Evolutionary conservation across 345 rosid species (phyloP).

Genomic region (Eucalyptus regnans): DNA sequence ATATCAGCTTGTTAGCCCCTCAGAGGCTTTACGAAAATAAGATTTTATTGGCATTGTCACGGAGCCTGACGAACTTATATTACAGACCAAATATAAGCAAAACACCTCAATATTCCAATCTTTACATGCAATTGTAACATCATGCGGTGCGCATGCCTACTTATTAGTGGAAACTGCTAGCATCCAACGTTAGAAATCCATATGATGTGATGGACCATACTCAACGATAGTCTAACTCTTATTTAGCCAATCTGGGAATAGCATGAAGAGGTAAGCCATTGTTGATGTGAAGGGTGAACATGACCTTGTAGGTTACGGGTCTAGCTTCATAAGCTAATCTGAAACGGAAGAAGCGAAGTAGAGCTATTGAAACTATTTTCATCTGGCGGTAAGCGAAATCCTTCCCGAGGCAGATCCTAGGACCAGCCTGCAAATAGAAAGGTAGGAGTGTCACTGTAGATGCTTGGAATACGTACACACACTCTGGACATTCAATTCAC

Average conservation of each 20-base stretch:
- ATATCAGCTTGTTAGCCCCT: background rate
- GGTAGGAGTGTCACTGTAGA: background rate
- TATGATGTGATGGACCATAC: background rate
- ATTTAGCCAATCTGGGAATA: slow-evolving; percentile 5
- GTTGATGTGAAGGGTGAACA: slow-evolving; percentile 65
- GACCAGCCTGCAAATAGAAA: slow-evolving; percentile 52
- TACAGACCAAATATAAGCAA: background rate
- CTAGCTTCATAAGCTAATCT: slow-evolving; percentile 30
- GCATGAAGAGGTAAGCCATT: slow-evolving; percentile 41
- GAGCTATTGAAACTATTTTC: slow-evolving; percentile 60
- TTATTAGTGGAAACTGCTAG: background rate
- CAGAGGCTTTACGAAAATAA: background rate
- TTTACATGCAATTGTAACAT: background rate
- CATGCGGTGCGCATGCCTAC: background rate
- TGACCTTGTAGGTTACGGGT: slow-evolving; percentile 28
- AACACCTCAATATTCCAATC: background rate
- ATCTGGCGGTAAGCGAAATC: slow-evolving; percentile 72
- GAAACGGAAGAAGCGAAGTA: slow-evolving; percentile 52
- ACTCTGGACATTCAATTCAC: background rate
- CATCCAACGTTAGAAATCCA: background rate
- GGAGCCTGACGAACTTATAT: background rate
- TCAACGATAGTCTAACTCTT: background rate
- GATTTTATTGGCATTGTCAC: background rate
- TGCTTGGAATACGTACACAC: background rate
- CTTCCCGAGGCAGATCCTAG: slow-evolving; percentile 68